Percentiles rank a stretch among this genome's conserved stretches.
Evolutionary conservation across 164 flowering plant species (phyloP).

Genomic region (Brasenia schreberi): DNA sequence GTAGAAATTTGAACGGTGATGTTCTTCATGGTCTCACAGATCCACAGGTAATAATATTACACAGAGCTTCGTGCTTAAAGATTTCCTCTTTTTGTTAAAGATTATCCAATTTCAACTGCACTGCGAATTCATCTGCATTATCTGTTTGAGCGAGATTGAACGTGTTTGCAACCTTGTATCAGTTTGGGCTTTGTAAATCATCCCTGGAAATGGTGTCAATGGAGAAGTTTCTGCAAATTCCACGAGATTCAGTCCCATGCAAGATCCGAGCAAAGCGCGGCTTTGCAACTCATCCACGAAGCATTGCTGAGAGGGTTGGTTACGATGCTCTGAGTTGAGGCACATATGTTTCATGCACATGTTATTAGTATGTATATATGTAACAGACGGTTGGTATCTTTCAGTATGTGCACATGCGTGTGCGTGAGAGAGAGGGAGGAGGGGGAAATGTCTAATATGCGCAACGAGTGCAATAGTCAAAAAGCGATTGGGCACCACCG

Average conservation of each 20-base stretch:
- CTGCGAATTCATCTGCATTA: neutral
- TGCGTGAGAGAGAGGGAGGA: too few species aligned
- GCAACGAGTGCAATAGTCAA: too few species aligned
- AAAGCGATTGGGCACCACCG: too few species aligned
- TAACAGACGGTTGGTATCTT: too few species aligned
- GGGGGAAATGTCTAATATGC: too few species aligned
- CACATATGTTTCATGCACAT: too few species aligned
- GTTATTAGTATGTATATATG: too few species aligned
- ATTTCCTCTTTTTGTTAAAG: too few species aligned
- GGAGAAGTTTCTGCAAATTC: constrained; percentile 41
- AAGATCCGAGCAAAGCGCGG: constrained; percentile 70
- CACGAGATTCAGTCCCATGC: constrained; percentile 57
- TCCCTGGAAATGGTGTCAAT: constrained; percentile 29
- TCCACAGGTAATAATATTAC: neutral
- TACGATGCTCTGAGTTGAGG: neutral
- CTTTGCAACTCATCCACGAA: constrained; percentile 78
- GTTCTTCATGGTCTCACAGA: constrained; percentile 15
- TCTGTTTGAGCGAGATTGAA: neutral
- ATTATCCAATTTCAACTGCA: neutral
- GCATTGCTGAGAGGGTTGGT: constrained; percentile 61
- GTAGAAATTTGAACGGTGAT: constrained; percentile 27
- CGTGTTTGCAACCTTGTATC: constrained; percentile 8
- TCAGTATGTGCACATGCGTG: too few species aligned
- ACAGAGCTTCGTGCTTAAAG: neutral
- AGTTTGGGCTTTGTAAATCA: constrained; percentile 40